phyloP scores from a whole-genome alignment of 1,284 basidiomycete species.

The Agaricales sp. region DNA sequence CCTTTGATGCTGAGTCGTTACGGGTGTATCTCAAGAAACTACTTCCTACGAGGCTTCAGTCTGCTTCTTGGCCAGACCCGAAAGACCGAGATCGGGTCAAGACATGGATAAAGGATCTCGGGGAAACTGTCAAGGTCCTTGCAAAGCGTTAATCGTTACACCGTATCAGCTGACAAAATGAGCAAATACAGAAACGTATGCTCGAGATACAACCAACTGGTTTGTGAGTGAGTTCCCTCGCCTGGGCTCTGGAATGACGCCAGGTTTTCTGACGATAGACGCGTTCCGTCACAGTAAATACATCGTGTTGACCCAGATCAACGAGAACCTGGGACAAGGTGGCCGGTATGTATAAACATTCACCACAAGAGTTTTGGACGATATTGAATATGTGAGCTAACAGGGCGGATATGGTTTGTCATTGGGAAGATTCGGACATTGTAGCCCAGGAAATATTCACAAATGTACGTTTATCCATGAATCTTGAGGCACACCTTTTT shows the following conservation, averaged over 20 bases:
- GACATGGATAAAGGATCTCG: constrained; percentile 72
- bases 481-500: constrained; percentile 11
- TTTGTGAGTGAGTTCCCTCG: constrained; percentile 44
- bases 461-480: constrained; percentile 38
- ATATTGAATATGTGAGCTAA: constrained; percentile 4
- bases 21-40: constrained; percentile 74
- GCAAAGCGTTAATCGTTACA: neutral
- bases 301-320: constrained; percentile 72
- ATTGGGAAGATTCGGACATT: constrained; percentile 67
- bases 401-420: constrained; percentile 57
- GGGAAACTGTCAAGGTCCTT: constrained; percentile 58
- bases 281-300: constrained; percentile 49
- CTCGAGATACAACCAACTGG: constrained; percentile 67
- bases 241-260: neutral
- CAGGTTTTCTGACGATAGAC: neutral
- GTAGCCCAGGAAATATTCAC: constrained; percentile 60
- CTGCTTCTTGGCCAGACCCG: constrained; percentile 51
- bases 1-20: constrained; percentile 63
- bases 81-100: constrained; percentile 61
- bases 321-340: constrained; percentile 72
- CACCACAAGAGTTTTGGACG: constrained; percentile 1
- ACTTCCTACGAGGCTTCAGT: constrained; percentile 54
- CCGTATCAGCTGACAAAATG: neutral
- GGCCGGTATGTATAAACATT: constrained; percentile 43
- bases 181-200: constrained; percentile 43